These are phyloP conservation scores for Apocynum venetum DNA, from an alignment of 257 asterid genomes.

Conservation along the genomic window DNA sequence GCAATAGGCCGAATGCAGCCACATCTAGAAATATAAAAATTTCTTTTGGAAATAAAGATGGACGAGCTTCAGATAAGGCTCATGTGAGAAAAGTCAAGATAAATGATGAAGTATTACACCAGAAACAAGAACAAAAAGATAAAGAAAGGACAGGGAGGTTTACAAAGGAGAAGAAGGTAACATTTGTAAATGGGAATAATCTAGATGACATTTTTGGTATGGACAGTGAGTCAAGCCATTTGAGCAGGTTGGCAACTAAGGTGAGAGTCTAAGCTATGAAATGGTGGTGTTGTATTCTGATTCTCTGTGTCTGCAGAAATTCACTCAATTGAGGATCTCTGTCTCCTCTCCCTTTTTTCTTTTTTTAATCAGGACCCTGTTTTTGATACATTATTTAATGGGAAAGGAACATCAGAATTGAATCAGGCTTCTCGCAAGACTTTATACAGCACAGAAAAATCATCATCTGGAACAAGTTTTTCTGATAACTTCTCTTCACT, in stretches of 20 bases:
- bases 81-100: conserved; percentile 2
- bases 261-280: conserved; percentile 30
- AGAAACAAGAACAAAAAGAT: conserved; percentile 10
- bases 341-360: neutral
- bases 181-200: conserved; percentile 28
- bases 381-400: conserved; percentile 44
- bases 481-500: conserved; percentile 46
- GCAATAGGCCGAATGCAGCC: conserved; percentile 20
- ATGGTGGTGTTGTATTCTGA: conserved; percentile 9
- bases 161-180: conserved; percentile 12
- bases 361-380: conserved; percentile 45
- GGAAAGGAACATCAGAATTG: conserved; percentile 35
- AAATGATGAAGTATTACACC: conserved; percentile 3
- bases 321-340: neutral
- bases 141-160: conserved; percentile 2
- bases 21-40: conserved; percentile 16
- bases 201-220: conserved; percentile 46
- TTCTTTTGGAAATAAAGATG: conserved; percentile 17
- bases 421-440: conserved; percentile 34
- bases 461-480: conserved; percentile 26
- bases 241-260: conserved; percentile 41
- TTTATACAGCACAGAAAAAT: conserved; percentile 31
- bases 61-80: neutral
- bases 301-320: neutral
- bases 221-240: conserved; percentile 23